Conservation (phyloP, 2,329 filamentous ascomycete genomes). For the Aspergillus ochraceoroseus region DNA sequence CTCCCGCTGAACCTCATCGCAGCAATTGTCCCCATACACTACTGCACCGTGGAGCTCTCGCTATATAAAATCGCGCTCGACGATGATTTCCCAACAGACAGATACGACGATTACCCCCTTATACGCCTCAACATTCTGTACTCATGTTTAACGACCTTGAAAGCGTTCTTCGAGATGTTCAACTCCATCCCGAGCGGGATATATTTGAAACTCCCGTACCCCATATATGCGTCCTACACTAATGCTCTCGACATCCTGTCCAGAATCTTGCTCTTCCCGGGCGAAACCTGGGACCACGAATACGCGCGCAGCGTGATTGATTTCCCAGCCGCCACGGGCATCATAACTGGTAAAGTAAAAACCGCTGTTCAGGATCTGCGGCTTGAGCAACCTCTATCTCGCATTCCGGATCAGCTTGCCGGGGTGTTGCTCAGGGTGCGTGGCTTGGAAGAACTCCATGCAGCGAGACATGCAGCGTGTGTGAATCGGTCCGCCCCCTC, state of each 20-base stretch:
- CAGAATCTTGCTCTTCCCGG: slow-evolving; percentile 22
- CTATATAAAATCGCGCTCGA: slow-evolving; percentile 25
- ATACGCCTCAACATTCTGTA: slow-evolving; percentile 45
- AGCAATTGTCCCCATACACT: slow-evolving; percentile 25
- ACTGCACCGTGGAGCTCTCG: slow-evolving; percentile 26
- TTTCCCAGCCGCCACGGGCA: slow-evolving; percentile 19
- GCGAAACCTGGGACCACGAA: slow-evolving; percentile 25
- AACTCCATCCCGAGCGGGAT: slow-evolving; percentile 42
- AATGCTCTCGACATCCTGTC: slow-evolving; percentile 38
- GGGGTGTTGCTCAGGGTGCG: background rate
- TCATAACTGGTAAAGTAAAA: slow-evolving; percentile 18
- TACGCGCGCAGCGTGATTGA: slow-evolving; percentile 23
- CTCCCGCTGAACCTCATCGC: slow-evolving; percentile 18
- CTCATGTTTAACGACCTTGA: slow-evolving; percentile 47
- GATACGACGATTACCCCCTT: slow-evolving; percentile 27
- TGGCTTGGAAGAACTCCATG: background rate
- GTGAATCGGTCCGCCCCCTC: background rate
- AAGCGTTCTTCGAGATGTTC: slow-evolving; percentile 50
- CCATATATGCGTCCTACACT: slow-evolving; percentile 43
- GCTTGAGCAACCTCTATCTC: background rate
- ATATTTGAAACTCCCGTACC: slow-evolving; percentile 48
- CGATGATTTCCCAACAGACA: slow-evolving; percentile 40
- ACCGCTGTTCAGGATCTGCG: no score
- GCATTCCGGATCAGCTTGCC: background rate
- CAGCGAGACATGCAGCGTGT: background rate